phyloP scores from a whole-genome alignment of 2,329 filamentous ascomycete genomes.

The Sclerotinia spermophila region DNA sequence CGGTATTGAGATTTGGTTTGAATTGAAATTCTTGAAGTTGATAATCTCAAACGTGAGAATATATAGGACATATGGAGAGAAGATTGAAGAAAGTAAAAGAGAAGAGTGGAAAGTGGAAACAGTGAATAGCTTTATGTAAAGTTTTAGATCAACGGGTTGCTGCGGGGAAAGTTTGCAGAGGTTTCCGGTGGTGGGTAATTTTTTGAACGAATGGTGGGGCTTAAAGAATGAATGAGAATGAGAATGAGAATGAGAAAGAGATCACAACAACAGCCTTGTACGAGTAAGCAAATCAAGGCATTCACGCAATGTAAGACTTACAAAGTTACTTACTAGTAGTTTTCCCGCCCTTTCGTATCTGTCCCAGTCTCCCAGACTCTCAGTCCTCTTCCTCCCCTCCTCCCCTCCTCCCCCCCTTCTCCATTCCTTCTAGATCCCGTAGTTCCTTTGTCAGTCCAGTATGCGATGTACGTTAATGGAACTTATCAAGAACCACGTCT shows the following conservation, averaged over 20 bases:
- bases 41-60: slow-evolving; percentile 12
- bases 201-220: not conserved
- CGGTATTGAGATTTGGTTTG: slow-evolving; percentile 19
- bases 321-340: not conserved
- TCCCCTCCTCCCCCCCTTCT: not conserved
- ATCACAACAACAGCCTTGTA: not conserved
- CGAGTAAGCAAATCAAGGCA: not conserved
- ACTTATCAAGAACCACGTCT: not conserved
- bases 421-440: not conserved
- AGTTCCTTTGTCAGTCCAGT: not conserved
- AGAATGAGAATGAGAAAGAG: too few relatives aligned
- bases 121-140: slow-evolving; percentile 18
- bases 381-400: not conserved
- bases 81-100: not conserved
- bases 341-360: not conserved
- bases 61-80: slow-evolving; percentile 21
- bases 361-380: not conserved
- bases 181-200: not conserved
- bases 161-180: not conserved
- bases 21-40: slow-evolving; percentile 16
- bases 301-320: not conserved
- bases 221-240: too few relatives aligned
- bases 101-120: not conserved
- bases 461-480: not conserved
- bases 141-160: slow-evolving; percentile 1